Base-by-base conservation (phyloP, 2,329 filamentous ascomycete species). In the Colletotrichum shisoi region DNA sequence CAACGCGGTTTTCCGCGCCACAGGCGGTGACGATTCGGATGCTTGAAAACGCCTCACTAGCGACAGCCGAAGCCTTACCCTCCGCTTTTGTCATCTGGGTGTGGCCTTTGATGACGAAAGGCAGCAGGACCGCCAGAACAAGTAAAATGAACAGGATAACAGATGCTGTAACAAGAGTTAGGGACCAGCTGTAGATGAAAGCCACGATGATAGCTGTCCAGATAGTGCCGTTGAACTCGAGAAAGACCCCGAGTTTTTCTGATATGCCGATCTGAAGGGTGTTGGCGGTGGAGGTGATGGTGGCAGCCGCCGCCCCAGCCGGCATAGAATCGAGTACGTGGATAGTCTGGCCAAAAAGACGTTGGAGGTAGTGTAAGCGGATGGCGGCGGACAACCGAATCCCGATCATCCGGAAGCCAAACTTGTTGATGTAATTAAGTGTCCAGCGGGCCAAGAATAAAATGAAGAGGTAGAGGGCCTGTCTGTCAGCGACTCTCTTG, bases 271-370 rank as follows among this genome's bases (percentile, higher is more conserved):
- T 77, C 75, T 90, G 87, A n/a, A 90, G 77, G 1, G 81, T 83
- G 73, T 89, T 90, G 67, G 86, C 85, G 1, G 86, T 87, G 2
- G 85, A 83, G 0, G 88, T 90, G 69, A 90, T 89, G 42, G 87
- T 87, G 15, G 82, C 82, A 0, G 87, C 87, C 0, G 86, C 84
- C n/a, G 85, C 80, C 1, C 88, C 88, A 0, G 86, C 79, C 0
- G 86, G 83, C 80, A 89, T 85, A 17, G 85, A 86, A 75, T 92
- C 89, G 51, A 91, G 85, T 42, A 89, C 87, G 68, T 89, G 85
- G 52, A 92, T 85, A 56, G 87, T 86, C 74, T 91, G 88, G 3
- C 81, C 79, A 57, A 93, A 87, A 4, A 91, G 82, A 45, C 82
- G 81, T 53, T 84, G 81, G 17, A 93, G 80, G 71, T 91, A 93